Conservation (phyloP, 2,329 filamentous ascomycete genomes). For the Didymella lethalis region DNA sequence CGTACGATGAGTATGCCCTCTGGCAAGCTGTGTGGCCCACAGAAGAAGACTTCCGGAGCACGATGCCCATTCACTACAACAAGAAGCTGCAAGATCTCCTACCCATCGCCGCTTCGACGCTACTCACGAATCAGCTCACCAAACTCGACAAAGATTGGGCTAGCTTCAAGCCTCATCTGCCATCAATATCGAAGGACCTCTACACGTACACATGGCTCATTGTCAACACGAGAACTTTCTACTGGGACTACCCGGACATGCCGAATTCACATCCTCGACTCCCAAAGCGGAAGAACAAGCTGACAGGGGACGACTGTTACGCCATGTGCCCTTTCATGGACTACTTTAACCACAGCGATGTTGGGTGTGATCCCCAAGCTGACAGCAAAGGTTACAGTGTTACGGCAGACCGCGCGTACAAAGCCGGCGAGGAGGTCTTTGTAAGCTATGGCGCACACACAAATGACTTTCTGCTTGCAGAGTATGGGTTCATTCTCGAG, state of each 20-base stretch:
- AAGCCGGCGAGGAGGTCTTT: slow-evolving; percentile 69
- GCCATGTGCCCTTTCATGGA: slow-evolving; percentile 76
- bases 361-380: slow-evolving; percentile 62
- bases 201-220: slow-evolving; percentile 68
- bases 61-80: slow-evolving; percentile 66
- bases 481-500: slow-evolving; percentile 64
- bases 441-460: slow-evolving; percentile 75
- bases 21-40: slow-evolving; percentile 76
- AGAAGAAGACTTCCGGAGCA: slow-evolving; percentile 64
- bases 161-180: slow-evolving; percentile 54
- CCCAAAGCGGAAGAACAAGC: slow-evolving; percentile 52
- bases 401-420: slow-evolving; percentile 60
- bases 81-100: slow-evolving; percentile 51
- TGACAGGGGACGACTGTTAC: slow-evolving; percentile 65
- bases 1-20: slow-evolving; percentile 56
- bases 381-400: slow-evolving; percentile 63
- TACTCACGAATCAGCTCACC: slow-evolving; percentile 64
- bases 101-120: slow-evolving; percentile 47
- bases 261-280: slow-evolving; percentile 52
- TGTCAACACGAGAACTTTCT: slow-evolving; percentile 68
- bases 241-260: slow-evolving; percentile 57
- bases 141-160: slow-evolving; percentile 63
- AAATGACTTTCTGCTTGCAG: slow-evolving; percentile 75
- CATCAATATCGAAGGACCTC: slow-evolving; percentile 51
- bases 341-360: slow-evolving; percentile 68